Percentiles rank a stretch among this genome's conserved stretches.
These are phyloP conservation scores for Penicillium verhagenii DNA, from an alignment of 495 filamentous ascomycete genomes.

Conservation along the genomic window DNA sequence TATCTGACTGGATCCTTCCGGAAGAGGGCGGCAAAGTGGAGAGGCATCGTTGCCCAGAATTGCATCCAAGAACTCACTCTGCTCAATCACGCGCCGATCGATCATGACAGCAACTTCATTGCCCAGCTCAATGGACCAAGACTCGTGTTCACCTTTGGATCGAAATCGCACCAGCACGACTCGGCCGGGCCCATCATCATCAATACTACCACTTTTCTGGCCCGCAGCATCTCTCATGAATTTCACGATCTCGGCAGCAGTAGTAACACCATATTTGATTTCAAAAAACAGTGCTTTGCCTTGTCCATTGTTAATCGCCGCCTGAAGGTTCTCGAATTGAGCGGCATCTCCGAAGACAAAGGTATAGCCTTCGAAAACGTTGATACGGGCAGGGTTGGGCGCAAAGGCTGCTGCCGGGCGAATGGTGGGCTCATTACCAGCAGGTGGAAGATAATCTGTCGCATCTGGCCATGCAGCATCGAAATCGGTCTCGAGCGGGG, in stretches of 20 bases:
- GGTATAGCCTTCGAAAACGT: constrained; percentile 81
- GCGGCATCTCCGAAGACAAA: constrained; percentile 80
- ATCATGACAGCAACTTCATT: constrained; percentile 64
- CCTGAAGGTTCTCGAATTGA: constrained; percentile 77
- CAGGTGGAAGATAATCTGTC: constrained; percentile 65
- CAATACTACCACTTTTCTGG: constrained; percentile 63
- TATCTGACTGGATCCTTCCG: constrained; percentile 22
- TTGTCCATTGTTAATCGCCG: constrained; percentile 71
- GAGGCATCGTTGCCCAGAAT: constrained; percentile 77
- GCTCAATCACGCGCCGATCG: constrained; percentile 80
- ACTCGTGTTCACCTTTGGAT: constrained; percentile 57
- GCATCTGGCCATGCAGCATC: constrained; percentile 78
- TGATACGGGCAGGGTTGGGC: constrained; percentile 62
- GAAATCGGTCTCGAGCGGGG: constrained; percentile 79
- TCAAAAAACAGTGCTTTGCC: constrained; percentile 76
- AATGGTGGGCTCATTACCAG: constrained; percentile 68
- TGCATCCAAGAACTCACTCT: constrained; percentile 89
- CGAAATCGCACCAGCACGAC: constrained; percentile 79
- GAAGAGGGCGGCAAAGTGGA: constrained; percentile 62
- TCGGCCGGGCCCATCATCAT: constrained; percentile 61
- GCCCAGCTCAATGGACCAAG: constrained; percentile 70
- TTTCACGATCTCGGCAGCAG: constrained; percentile 70
- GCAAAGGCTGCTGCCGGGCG: constrained; percentile 62
- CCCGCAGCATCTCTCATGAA: constrained; percentile 76
- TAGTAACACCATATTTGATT: constrained; percentile 62